A percentile compares a stretch with the other conserved stretches of the same genome.
Evolutionary conservation across 2,329 filamentous ascomycete genomes (phyloP).

Genomic region (Ophiostoma perfectum): DNA sequence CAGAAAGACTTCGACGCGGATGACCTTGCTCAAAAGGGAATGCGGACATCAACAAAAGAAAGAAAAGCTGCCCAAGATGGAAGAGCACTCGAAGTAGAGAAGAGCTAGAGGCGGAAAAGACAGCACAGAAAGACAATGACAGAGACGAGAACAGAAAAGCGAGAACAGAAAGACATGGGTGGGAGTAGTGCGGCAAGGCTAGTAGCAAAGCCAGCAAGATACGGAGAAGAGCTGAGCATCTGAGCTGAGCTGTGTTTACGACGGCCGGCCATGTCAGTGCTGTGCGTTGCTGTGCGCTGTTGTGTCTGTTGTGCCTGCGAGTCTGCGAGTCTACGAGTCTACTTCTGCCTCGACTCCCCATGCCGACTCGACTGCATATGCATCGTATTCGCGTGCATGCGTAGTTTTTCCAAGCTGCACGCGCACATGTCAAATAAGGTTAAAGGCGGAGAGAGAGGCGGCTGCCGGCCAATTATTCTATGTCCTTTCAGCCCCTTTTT

Average conservation of each 20-base stretch:
- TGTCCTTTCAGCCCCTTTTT: not conserved
- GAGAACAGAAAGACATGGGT: not conserved
- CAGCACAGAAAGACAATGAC: not conserved
- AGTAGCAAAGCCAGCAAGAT: not conserved
- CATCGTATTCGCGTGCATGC: conserved; percentile 2
- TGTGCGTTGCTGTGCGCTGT: not conserved
- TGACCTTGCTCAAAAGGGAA: conserved; percentile 2
- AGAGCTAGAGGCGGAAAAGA: not conserved
- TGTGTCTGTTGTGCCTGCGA: not conserved
- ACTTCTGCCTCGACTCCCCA: not conserved
- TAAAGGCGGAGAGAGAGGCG: not conserved
- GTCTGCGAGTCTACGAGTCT: too few relatives aligned
- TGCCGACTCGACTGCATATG: not conserved
- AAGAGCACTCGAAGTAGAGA: not conserved
- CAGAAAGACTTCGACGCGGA: not conserved
- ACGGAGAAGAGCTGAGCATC: not conserved
- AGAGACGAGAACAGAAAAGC: not conserved
- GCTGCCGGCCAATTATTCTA: not conserved
- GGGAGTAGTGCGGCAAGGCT: not conserved
- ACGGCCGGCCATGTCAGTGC: not conserved
- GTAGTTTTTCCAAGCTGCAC: not conserved
- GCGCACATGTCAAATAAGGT: conserved; percentile 9
- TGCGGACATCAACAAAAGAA: not conserved
- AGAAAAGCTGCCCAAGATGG: not conserved
- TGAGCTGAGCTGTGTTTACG: not conserved